Percentiles rank a stretch among this genome's conserved stretches.
These are phyloP conservation scores for Erucastrum elatum DNA, from an alignment of 345 rosid species.

Conservation along the genomic window DNA sequence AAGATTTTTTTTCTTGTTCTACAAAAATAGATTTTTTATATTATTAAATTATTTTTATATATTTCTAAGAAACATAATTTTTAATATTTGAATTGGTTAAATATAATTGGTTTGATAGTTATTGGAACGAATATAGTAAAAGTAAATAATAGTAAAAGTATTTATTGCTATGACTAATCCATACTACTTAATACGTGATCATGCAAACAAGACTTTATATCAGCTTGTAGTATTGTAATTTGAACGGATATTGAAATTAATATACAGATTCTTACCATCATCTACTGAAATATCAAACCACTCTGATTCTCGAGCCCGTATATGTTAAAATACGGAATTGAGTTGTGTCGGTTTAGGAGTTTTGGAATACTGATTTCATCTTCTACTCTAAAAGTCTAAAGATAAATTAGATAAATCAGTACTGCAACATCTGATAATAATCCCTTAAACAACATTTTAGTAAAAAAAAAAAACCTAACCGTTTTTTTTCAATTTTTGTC, in stretches of 20 bases:
- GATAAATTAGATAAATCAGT: background rate
- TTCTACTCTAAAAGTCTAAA: background rate
- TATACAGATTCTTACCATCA: background rate
- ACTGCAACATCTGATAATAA: background rate
- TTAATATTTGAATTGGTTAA: no score
- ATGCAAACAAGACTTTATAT: background rate
- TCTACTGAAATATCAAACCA: background rate
- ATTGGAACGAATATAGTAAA: no score
- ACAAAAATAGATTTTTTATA: no score
- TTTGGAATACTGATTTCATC: background rate
- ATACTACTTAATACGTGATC: background rate
- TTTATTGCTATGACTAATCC: conserved; percentile 3
- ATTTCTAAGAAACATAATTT: no score
- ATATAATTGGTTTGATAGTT: no score
- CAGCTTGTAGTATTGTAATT: background rate
- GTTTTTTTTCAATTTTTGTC: background rate
- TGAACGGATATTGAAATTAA: background rate
- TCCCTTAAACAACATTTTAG: conserved; percentile 10
- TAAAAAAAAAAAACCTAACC: conserved; percentile 2
- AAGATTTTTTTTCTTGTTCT: no score
- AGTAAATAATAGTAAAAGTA: no score
- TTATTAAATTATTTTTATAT: no score
- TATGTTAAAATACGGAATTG: background rate
- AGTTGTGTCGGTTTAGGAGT: background rate
- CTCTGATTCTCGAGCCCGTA: background rate